Evolutionary conservation across 768 basidiomycete species (phyloP), one percentile per base, ranked within the genome.

Genomic region (Tricholoma furcatifolium): DNA sequence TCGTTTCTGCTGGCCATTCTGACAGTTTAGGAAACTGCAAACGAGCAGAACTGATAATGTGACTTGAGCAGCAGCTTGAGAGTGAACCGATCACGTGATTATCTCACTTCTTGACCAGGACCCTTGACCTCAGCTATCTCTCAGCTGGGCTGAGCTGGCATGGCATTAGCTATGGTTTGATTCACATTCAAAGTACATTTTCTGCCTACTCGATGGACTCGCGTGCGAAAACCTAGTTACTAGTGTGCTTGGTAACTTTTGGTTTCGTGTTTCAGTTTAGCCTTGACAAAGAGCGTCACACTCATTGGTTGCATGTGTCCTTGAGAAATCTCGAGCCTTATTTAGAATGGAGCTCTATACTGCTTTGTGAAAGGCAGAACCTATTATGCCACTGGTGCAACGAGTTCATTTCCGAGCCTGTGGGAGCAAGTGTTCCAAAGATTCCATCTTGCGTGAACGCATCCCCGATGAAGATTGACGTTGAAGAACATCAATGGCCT

Each of bases 1-100:
- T 68, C 58, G 27, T 27, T 27, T 10, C 62, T 55, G 53, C 77
- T 67, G 2, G 53, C 31, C 23, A 31, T 39, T 11, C 15, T 20
- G 47, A 57, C 50, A n/a, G 18, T 20, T 9, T 20, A 27, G 27
- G 27, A 7, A 27, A 27, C n/a, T n/a, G n/a, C n/a, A n/a, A n/a
- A n/a, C n/a, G n/a, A n/a, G n/a, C n/a, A n/a, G n/a, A n/a, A n/a
- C n/a, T n/a, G n/a, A n/a, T n/a, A n/a, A n/a, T n/a, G n/a, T n/a
- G n/a, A n/a, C n/a, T n/a, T n/a, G n/a, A n/a, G n/a, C n/a, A n/a
- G n/a, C n/a, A n/a, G n/a, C n/a, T n/a, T n/a, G n/a, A n/a, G n/a
- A n/a, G n/a, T n/a, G n/a, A 27, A 27, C 3, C 27, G 27, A 27
- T 27, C 27, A 27, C 27, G 27, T 27, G 27, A 27, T n/a, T n/a